A percentile compares a stretch with the other conserved stretches of the same genome.
Conservation (phyloP, 768 basidiomycete genomes). For the Erythrobasidium yunnanense region DNA sequence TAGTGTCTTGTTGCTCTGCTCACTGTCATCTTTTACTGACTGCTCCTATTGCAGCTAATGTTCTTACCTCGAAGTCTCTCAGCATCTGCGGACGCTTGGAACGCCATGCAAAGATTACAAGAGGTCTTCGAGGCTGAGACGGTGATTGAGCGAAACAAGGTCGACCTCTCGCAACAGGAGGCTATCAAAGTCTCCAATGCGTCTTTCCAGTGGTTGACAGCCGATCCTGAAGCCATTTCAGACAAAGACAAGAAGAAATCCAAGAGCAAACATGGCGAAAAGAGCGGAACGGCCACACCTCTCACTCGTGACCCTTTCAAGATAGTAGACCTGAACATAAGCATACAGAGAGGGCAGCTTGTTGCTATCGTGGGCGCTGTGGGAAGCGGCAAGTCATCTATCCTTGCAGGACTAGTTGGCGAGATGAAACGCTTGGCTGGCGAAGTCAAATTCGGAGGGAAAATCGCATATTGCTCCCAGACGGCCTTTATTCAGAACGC, state of each 20-base stretch:
- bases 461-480: constrained; percentile 60
- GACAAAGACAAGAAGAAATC: constrained; percentile 32
- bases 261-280: constrained; percentile 35
- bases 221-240: constrained; percentile 44
- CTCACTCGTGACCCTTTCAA: constrained; percentile 51
- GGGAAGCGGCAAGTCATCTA: constrained; percentile 61
- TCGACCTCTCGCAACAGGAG: constrained; percentile 50
- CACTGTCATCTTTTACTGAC: neutral
- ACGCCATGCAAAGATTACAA: constrained; percentile 62
- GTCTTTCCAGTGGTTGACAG: constrained; percentile 76
- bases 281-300: constrained; percentile 26
- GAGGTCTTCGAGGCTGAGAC: constrained; percentile 76
- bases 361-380: constrained; percentile 80
- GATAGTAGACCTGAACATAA: constrained; percentile 54
- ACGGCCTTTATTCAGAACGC: constrained; percentile 62
- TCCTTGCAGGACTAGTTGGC: constrained; percentile 28
- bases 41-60: neutral
- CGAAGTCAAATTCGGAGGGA: constrained; percentile 53
- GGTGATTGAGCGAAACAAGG: constrained; percentile 50
- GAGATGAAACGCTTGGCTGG: constrained; percentile 51
- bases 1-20: constrained; percentile 57
- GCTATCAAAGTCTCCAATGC: constrained; percentile 61
- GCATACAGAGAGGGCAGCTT: constrained; percentile 63
- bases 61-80: constrained; percentile 24
- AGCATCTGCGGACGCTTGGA: constrained; percentile 58